phyloP scores from a whole-genome alignment of 441 rosid species.

The Heliophila coronopifolia region DNA sequence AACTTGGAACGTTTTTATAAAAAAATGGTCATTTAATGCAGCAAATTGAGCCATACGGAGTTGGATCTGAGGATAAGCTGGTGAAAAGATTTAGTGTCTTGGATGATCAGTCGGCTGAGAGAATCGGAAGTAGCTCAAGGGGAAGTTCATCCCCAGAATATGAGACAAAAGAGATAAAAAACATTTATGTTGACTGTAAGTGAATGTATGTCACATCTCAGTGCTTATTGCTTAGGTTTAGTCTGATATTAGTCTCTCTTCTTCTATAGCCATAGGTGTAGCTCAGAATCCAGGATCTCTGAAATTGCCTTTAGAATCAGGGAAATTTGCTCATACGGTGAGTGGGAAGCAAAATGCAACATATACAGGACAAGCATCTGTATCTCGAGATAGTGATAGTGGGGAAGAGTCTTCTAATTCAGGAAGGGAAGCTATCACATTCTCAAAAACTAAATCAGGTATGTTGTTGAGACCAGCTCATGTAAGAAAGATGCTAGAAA shows the following conservation, averaged over 20 bases:
- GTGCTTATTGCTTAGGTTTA: slow-evolving; percentile 1
- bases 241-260: slow-evolving; percentile 21
- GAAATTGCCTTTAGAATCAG: slow-evolving; percentile 25
- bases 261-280: slow-evolving; percentile 54
- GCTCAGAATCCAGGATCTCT: slow-evolving; percentile 37
- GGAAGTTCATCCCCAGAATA: slow-evolving; percentile 53
- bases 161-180: slow-evolving; percentile 77
- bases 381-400: slow-evolving; percentile 36
- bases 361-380: slow-evolving; percentile 34
- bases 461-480: slow-evolving; percentile 87
- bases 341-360: slow-evolving; percentile 38
- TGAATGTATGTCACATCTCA: slow-evolving; percentile 15
- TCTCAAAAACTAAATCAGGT: slow-evolving; percentile 77
- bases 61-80: slow-evolving; percentile 35
- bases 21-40: slow-evolving; percentile 22
- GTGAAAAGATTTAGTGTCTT: slow-evolving; percentile 38
- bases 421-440: slow-evolving; percentile 49
- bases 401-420: slow-evolving; percentile 46
- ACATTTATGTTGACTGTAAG: slow-evolving; percentile 94
- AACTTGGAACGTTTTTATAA: slow-evolving; percentile 6
- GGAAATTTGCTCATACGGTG: background rate
- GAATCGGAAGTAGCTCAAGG: slow-evolving; percentile 38
- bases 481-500: slow-evolving; percentile 52
- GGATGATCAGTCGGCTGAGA: slow-evolving; percentile 38
- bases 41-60: slow-evolving; percentile 72